Evolutionary conservation across 441 rosid genomes (phyloP).

Genomic region (Brassica balearica): DNA sequence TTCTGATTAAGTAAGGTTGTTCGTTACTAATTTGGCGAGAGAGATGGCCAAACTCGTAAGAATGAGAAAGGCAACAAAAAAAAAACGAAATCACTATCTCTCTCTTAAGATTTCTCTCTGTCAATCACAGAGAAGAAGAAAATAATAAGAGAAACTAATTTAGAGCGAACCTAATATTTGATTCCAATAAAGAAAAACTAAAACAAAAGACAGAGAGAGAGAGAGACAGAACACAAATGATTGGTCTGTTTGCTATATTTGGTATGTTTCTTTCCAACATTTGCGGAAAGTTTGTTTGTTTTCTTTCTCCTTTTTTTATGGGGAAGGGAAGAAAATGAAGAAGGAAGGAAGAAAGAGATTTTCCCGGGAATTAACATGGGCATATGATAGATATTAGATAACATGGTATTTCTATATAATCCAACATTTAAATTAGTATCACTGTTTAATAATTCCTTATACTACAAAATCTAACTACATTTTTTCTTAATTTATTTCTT

Average conservation of each 20-base stretch:
- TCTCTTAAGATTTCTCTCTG: constrained; percentile 32
- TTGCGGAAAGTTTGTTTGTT: constrained; percentile 35
- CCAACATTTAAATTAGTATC: background rate
- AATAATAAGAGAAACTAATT: constrained; percentile 36
- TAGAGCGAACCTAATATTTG: constrained; percentile 32
- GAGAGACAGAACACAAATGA: constrained; percentile 25
- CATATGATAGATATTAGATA: background rate
- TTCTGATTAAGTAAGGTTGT: background rate
- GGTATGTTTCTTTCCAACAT: constrained; percentile 19
- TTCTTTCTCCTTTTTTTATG: constrained; percentile 2
- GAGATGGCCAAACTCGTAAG: constrained; percentile 43
- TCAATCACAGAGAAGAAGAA: constrained; percentile 36
- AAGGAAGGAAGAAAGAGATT: constrained; percentile 28
- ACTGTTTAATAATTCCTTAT: no score
- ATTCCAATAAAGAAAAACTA: constrained; percentile 14
- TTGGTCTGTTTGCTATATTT: constrained; percentile 31
- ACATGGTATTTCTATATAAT: constrained; percentile 22
- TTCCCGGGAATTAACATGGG: constrained; percentile 43
- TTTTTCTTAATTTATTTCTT: no score
- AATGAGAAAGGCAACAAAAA: constrained; percentile 20
- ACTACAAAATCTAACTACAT: no score
- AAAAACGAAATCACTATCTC: constrained; percentile 22
- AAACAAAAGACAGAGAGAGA: background rate
- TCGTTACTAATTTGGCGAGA: constrained; percentile 38
- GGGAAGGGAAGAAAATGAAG: constrained; percentile 11